Conservation (phyloP, 768 basidiomycete genomes). For the Psilocybe cyanescens region DNA sequence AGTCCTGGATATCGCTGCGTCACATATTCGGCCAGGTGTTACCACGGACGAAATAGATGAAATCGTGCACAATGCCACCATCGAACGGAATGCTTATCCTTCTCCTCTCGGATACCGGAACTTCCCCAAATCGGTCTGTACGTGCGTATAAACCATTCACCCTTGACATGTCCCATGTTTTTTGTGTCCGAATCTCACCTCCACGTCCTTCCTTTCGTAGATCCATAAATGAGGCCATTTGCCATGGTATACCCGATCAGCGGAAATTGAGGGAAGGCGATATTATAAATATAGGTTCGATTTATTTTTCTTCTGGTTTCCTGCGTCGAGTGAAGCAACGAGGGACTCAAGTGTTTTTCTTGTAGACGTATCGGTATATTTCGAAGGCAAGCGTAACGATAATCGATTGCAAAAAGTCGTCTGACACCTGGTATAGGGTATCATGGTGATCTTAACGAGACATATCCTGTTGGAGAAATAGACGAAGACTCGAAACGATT, state of each 20-base stretch:
- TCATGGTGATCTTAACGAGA: constrained; percentile 93
- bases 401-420: constrained; percentile 4
- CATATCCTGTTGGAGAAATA: constrained; percentile 87
- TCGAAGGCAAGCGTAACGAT: constrained; percentile 55
- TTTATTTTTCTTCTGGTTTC: constrained; percentile 7
- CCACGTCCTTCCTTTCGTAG: constrained; percentile 36
- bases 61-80: constrained; percentile 89
- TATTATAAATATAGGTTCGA: constrained; percentile 90
- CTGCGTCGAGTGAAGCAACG: constrained; percentile 4
- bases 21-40: constrained; percentile 85
- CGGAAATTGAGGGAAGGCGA: constrained; percentile 88
- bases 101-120: constrained; percentile 90
- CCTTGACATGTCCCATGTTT: constrained; percentile 2
- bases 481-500: constrained; percentile 85
- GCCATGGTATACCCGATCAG: constrained; percentile 95
- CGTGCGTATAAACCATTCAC: constrained; percentile 53
- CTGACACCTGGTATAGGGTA: constrained; percentile 53
- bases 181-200: not conserved
- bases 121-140: constrained; percentile 97
- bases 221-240: constrained; percentile 94
- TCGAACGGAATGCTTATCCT: constrained; percentile 92
- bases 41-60: constrained; percentile 96
- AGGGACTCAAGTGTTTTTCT: constrained; percentile 14
- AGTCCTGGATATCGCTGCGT: constrained; percentile 91
- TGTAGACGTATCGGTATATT: constrained; percentile 79